Evolutionary conservation across 2,329 filamentous ascomycete genomes (phyloP).

Genomic region (Harringtonia lauricola): DNA sequence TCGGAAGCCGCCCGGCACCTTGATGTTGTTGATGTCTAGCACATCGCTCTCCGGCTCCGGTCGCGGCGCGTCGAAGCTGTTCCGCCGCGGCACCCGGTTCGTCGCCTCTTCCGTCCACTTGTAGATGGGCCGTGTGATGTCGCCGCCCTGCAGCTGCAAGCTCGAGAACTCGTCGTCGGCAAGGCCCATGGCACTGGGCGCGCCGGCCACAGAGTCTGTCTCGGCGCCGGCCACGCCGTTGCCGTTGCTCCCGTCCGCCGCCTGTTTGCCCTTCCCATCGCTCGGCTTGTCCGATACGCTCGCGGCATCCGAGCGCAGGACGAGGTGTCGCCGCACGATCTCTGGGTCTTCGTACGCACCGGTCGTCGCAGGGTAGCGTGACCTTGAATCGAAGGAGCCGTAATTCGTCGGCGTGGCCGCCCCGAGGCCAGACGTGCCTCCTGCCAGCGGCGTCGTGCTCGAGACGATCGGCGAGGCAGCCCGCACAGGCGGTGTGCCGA

Average conservation of each 20-base stretch:
- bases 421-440: slow-evolving; percentile 20
- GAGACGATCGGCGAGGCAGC: slow-evolving; percentile 40
- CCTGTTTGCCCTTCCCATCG: slow-evolving; percentile 45
- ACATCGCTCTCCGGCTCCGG: slow-evolving; percentile 71
- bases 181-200: slow-evolving; percentile 13
- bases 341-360: slow-evolving; percentile 78
- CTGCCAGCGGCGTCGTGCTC: slow-evolving; percentile 4
- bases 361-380: slow-evolving; percentile 35
- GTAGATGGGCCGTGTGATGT: slow-evolving; percentile 91
- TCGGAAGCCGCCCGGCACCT: slow-evolving; percentile 86
- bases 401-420: slow-evolving; percentile 59
- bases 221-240: slow-evolving; percentile 20
- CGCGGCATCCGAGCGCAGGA: slow-evolving; percentile 50
- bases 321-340: slow-evolving; percentile 80
- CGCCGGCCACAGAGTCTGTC: slow-evolving; percentile 4
- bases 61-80: slow-evolving; percentile 73
- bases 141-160: slow-evolving; percentile 82
- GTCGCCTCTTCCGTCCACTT: slow-evolving; percentile 87
- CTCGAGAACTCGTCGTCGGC: slow-evolving; percentile 85
- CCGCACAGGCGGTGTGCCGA: slow-evolving; percentile 53
- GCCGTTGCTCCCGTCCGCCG: slow-evolving; percentile 20
- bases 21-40: slow-evolving; percentile 80
- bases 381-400: slow-evolving; percentile 71
- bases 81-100: slow-evolving; percentile 63
- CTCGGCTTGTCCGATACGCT: slow-evolving; percentile 38